A percentile compares a stretch with the other conserved stretches of the same genome.
These are phyloP conservation scores for Trichoderma aggressivum DNA, from an alignment of 2,329 filamentous ascomycete species.

Conservation along the genomic window DNA sequence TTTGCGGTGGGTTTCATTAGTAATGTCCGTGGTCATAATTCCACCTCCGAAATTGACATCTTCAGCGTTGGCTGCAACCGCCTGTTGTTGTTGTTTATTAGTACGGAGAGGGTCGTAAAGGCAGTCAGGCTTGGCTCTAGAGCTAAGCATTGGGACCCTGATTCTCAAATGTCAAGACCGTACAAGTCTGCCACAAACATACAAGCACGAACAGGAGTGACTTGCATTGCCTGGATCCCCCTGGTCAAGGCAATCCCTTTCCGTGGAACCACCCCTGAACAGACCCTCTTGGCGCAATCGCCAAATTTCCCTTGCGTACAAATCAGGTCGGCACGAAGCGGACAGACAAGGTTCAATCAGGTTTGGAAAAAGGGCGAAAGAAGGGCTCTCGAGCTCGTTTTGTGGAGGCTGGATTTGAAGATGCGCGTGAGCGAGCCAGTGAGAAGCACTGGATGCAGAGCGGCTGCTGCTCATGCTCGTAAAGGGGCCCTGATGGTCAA, in stretches of 20 bases:
- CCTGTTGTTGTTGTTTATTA: not conserved
- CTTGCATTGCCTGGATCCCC: conserved; percentile 12
- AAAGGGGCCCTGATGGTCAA: not conserved
- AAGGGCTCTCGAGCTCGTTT: not conserved
- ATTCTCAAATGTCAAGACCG: not conserved
- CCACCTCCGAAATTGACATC: conserved; percentile 4
- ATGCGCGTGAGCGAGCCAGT: not conserved
- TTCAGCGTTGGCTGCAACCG: not conserved
- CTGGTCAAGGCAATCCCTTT: conserved; percentile 7
- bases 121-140: not conserved
- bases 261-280: conserved; percentile 17
- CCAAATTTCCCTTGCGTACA: conserved; percentile 17
- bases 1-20: not conserved
- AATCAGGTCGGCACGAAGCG: conserved; percentile 16
- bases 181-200: not conserved
- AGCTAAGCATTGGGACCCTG: conserved; percentile 1
- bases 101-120: not conserved
- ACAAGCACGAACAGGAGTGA: not conserved
- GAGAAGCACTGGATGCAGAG: not conserved
- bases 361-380: not conserved
- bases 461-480: not conserved
- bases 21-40: not conserved
- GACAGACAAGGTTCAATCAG: not conserved
- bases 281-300: conserved; percentile 19
- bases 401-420: not conserved